Base-by-base conservation (phyloP, 306 rosid species). In the Comarum palustre region DNA sequence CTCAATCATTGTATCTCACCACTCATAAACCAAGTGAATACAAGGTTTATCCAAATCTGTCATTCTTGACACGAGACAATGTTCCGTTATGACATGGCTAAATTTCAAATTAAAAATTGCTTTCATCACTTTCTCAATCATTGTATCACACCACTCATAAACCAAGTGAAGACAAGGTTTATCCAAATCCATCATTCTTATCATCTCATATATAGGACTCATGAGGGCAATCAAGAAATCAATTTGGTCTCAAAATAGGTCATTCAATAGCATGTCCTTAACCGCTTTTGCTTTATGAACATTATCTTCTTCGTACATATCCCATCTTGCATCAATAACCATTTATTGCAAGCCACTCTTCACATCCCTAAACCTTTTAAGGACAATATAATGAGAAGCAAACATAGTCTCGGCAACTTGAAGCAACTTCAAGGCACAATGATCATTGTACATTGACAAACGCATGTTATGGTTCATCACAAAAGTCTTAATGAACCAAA, bases 1-100 rank as follows among this genome's bases (percentile, higher is more conserved):
- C 27, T 71, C 66, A 2, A 71, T 71, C 75, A 71, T 52, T 0
- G 52, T 11, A 43, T 55, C 66, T 39, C 66, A 71, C 66, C 60
- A 52, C 13, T 71, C 75, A 38, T 20, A 55, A 25, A 48, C 45
- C 45, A 47, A 48, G 42, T 48, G 62, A 48, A 69, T 24, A 27
- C 25, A 69, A 48, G 62, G 43, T 31, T 31, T 50, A 5, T 31
- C 39, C 0, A 60, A 48, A 9, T 31, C 66, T 0, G 15, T 11
- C 39, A 55, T 71, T 41, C 46, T 42, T 9, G 55, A 22, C 10
- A 34, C n/a, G n/a, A n/a, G n/a, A n/a, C n/a, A n/a, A n/a, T n/a
- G n/a, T n/a, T n/a, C n/a, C n/a, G n/a, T n/a, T n/a, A n/a, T n/a
- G n/a, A n/a, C n/a, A n/a, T n/a, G n/a, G n/a, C n/a, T n/a, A n/a